Base-by-base conservation (phyloP, 345 rosid genomes). In the Murraya koenigii region DNA sequence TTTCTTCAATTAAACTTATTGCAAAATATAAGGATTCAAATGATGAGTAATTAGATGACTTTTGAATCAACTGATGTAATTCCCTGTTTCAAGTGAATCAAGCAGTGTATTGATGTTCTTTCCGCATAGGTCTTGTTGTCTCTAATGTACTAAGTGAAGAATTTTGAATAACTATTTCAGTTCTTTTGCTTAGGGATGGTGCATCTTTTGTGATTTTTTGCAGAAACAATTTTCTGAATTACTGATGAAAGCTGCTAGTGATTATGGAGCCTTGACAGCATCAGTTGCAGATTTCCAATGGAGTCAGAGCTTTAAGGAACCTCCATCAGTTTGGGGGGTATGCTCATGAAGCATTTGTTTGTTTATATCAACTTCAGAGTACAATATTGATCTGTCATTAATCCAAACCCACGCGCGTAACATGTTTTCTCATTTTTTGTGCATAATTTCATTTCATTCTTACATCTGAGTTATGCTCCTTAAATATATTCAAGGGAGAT, bases 261-360 rank as follows among this genome's bases (percentile, higher is more conserved):
- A 97, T 81, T 97, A 97, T 80, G 97, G 97, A 62, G 89, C 94
- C 66, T 85, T 97, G 88, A 93, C 99, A 75, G 93, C 98, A 44
- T 93, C 98, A 14, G 95, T 87, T 60, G 76, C 93, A 26, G 99
- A 97, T 85, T 94, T 97, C 78, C 97, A 93, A 13, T 97, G 99
- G 99, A 97, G 92, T 85, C 97, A 91, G 79, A 97, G 91, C 89
- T 97, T 97, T 80, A 97, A 89, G 88, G 99, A 97, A 80, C 86
- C 98, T 84, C 99, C 97, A 80, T 82, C 97, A 60, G 94, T 94
- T 75, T 93, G 99, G 99, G 98, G 97, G 91, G 99, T 94, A 97
- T 66, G 85, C 52, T 65, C 82, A 77, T 68, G 72, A 15, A 49
- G 11, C n/a, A 41, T 79, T 25, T 65, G 58, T 49, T 72, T 66